Evolutionary conservation across 768 basidiomycete genomes (phyloP), one percentile per base, ranked within the genome.

Genomic region (Tylopilus felleus): DNA sequence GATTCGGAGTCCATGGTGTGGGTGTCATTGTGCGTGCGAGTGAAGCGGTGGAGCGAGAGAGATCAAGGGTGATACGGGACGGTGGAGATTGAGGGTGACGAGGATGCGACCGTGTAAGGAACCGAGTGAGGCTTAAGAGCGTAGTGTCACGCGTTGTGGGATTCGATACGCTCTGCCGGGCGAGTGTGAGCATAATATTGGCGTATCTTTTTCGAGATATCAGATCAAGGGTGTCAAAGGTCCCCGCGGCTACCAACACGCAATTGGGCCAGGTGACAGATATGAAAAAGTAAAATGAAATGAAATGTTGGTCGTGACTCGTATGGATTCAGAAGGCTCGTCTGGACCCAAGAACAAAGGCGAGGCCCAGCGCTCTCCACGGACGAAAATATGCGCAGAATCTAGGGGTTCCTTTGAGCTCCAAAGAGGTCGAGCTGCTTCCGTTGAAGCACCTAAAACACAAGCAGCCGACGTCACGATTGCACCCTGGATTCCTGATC

Each of bases 1-100:
- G 65, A 59, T 81, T 77, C 19, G 83, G 75, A 13, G 61, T 71
- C 84, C 85, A 89, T 8, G 74, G 66, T 8, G 77, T 77, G 16
- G 74, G 65, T 9, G 73, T 45, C 74, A 79, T 74, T 5, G 57
- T 68, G 50, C 56, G 25, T 21, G 58, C 44, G 8, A 59, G 39
- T 17, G 62, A 57, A 27, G 45, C 38, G 4, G 45, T 43, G 48
- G 54, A 57, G 46, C 46, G 53, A 23, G 43, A 23, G 21, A 31
- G 31, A 3, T 42, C 19, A 23, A 22, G 27, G 27, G 8, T 28
- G 35, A 28, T 39, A 50, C 17, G 27, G 27, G 47, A 21, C 21
- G 36, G 55, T 36, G 62, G 49, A 51, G 40, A 49, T 47, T 47
- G 56, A 27, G 36, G 39, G 21, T 42, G 52, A 29, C 35, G 59